Evolutionary conservation across 495 filamentous ascomycete species (phyloP).

Genomic region (Penicillium parvum): DNA sequence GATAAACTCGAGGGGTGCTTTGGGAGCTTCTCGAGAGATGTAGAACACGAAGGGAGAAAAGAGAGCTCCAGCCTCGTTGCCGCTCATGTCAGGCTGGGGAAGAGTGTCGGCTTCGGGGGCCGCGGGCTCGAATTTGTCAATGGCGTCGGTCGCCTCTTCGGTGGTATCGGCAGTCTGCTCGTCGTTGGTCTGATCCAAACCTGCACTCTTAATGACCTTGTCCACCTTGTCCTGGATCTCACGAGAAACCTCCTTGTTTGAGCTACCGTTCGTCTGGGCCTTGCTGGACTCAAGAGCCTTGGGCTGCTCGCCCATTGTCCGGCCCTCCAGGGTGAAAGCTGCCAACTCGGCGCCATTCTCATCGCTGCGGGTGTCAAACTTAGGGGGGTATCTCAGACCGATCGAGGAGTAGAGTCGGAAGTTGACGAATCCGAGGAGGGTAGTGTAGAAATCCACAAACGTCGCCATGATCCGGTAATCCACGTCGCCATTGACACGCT

Average conservation of each 20-base stretch:
- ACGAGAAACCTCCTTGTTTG: constrained; percentile 44
- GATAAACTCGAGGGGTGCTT: constrained; percentile 88
- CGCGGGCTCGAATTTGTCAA: constrained; percentile 84
- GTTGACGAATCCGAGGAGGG: constrained; percentile 91
- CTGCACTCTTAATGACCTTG: constrained; percentile 45
- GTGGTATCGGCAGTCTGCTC: constrained; percentile 39
- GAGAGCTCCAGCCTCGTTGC: constrained; percentile 53
- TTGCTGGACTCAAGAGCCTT: constrained; percentile 53
- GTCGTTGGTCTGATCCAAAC: constrained; percentile 39
- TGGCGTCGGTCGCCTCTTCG: constrained; percentile 56
- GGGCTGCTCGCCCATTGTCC: constrained; percentile 49
- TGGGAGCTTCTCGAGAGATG: constrained; percentile 88
- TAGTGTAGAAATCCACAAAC: constrained; percentile 98
- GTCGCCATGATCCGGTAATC: constrained; percentile 99
- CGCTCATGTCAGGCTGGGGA: constrained; percentile 68
- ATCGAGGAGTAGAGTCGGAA: constrained; percentile 86
- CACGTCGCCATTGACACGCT: constrained; percentile 83
- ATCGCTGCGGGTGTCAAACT: constrained; percentile 82
- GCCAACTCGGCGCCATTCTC: constrained; percentile 84
- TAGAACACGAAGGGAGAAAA: constrained; percentile 88
- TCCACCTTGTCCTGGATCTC: constrained; percentile 54
- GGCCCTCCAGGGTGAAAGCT: constrained; percentile 84
- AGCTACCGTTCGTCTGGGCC: constrained; percentile 33
- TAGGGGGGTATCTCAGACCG: constrained; percentile 90
- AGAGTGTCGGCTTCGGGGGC: constrained; percentile 78